These are phyloP conservation scores for Antarctomyces pellizariae DNA, from an alignment of 495 filamentous ascomycete genomes.

Conservation along the genomic window DNA sequence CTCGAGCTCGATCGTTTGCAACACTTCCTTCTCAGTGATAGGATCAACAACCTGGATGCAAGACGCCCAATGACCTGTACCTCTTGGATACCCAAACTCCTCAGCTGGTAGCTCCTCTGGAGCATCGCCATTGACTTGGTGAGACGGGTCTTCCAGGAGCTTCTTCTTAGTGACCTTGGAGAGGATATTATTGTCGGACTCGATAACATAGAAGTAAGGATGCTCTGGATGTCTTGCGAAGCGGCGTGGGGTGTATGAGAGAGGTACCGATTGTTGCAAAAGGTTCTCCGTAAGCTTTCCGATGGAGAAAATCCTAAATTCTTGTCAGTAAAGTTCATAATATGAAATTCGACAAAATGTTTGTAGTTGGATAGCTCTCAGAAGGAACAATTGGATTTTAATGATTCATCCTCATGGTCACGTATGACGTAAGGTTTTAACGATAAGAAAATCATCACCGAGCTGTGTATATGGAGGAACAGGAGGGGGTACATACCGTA, in stretches of 20 bases:
- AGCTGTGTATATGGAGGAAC: conserved; percentile 11
- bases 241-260: conserved; percentile 76
- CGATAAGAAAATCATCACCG: conserved; percentile 38
- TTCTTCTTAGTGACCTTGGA: conserved; percentile 44
- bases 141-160: conserved; percentile 39
- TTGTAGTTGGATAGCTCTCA: conserved; percentile 14
- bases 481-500: conserved; percentile 41
- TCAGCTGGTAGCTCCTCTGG: conserved; percentile 42
- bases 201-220: conserved; percentile 78
- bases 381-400: conserved; percentile 61
- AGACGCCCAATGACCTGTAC: conserved; percentile 73
- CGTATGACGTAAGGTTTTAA: conserved; percentile 17
- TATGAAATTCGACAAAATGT: conserved; percentile 3
- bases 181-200: conserved; percentile 77
- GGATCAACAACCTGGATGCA: conserved; percentile 85
- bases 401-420: conserved; percentile 28
- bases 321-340: conserved; percentile 13
- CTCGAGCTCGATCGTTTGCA: conserved; percentile 55
- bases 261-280: conserved; percentile 64
- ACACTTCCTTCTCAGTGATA: conserved; percentile 39
- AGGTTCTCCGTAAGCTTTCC: conserved; percentile 71
- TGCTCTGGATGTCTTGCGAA: conserved; percentile 75
- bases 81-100: conserved; percentile 78
- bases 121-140: conserved; percentile 48
- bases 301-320: conserved; percentile 62